Base-by-base conservation (phyloP, 371 early-diverging fungal genomes). In the Choanephora cucurbitarum region DNA sequence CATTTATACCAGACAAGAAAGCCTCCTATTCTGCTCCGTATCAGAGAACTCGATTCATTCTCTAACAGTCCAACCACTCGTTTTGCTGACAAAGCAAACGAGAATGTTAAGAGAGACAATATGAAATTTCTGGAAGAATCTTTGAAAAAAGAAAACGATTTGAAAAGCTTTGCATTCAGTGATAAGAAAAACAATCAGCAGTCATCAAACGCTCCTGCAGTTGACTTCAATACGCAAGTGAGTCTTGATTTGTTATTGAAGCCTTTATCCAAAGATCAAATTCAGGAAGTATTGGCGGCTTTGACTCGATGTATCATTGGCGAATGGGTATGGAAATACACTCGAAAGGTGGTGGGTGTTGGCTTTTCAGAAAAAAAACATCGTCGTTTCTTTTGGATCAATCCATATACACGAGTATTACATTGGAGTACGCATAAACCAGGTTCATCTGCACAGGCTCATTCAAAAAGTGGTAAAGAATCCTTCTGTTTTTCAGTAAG, bases 261-360 rank as follows among this genome's bases (percentile, higher is more conserved):
- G 17, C n/a, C 49, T 49, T 15, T 18, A 14, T 49, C 28, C 33
- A 33, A 49, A 13, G 14, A 28, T 32, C n/a, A 18, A 31, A 14
- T 31, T 7, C 22, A 39, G 14, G 21, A 18, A 17, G 22, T n/a
- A 14, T 18, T 85, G 19, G 73, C 79, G 34, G 60, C 85, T 6
- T 76, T 89, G 24, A 80, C 89, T 3, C 79, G 80, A 46, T 84
- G 86, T 10, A 89, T 89, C 87, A 79, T 87, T 32, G 91, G 91
- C 1, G 80, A 85, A 31, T 86, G 77, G 58, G 69, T 90, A 72
- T 83, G 73, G 72, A 90, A 90, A 67, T 87, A 82, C 55, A 86
- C 85, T n/a, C 70, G 84, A 4, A 72, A 80, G 19, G 58, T 72
- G 15, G 73, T 74, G 49, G 78, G 77, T 9, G 57, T 52, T 19